These are phyloP conservation scores for Spathaspora girioi DNA, from an alignment of 805 yeast species.

Conservation along the genomic window DNA sequence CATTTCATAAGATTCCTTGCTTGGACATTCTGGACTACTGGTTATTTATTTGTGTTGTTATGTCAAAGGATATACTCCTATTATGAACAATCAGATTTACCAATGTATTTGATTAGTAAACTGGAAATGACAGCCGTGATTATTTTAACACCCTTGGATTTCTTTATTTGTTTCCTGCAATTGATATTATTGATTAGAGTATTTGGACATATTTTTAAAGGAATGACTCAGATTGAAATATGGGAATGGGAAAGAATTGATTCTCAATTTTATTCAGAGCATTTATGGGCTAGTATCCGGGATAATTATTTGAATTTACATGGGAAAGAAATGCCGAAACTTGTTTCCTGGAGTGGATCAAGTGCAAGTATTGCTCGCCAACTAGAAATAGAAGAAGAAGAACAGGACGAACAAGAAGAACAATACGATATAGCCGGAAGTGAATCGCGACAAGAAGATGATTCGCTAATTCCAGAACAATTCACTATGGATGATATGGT, in stretches of 20 bases:
- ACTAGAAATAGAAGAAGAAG: background rate
- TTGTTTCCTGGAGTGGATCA: conserved; percentile 43
- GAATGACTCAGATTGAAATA: conserved; percentile 84
- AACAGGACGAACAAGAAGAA: conserved; percentile 6
- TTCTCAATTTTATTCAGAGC: conserved; percentile 53
- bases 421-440: background rate
- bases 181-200: conserved; percentile 60
- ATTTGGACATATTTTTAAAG: conserved; percentile 49
- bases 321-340: conserved; percentile 37
- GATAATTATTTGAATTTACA: conserved; percentile 41
- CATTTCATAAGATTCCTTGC: conserved; percentile 74
- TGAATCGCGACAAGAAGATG: background rate
- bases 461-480: conserved; percentile 24
- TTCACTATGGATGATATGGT: conserved; percentile 61
- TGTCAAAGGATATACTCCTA: conserved; percentile 35
- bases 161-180: conserved; percentile 61
- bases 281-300: conserved; percentile 49
- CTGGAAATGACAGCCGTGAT: conserved; percentile 54
- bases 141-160: conserved; percentile 49
- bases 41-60: conserved; percentile 43
- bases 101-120: conserved; percentile 52
- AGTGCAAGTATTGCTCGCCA: conserved; percentile 4
- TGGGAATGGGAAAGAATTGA: conserved; percentile 91
- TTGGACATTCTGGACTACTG: conserved; percentile 58
- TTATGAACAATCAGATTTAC: conserved; percentile 49